phyloP scores from a whole-genome alignment of 2,329 filamentous ascomycete species.

The Colletotrichum costaricense region DNA sequence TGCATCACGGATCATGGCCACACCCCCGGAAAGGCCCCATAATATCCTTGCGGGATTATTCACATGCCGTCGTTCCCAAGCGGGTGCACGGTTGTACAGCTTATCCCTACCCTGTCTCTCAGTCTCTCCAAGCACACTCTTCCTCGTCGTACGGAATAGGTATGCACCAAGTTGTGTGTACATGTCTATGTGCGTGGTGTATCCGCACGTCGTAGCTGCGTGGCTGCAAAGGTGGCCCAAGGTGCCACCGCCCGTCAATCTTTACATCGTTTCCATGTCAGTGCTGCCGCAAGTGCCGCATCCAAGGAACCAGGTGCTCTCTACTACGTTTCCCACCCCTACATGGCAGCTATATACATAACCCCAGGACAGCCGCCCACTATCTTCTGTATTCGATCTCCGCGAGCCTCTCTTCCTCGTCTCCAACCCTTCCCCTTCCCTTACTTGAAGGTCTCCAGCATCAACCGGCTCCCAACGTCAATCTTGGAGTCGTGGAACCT shows the following conservation, averaged over 20 bases:
- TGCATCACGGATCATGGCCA: conserved; percentile 17
- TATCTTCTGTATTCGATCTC: not conserved
- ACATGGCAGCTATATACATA: conserved; percentile 25
- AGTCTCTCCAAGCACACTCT: not conserved
- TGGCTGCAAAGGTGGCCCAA: conserved; percentile 22
- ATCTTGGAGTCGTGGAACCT: conserved; percentile 20
- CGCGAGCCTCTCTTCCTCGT: conserved; percentile 25
- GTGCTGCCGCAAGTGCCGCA: conserved; percentile 33
- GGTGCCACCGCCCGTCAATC: conserved; percentile 26
- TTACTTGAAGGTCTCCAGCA: conserved; percentile 5
- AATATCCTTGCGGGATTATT: conserved; percentile 33
- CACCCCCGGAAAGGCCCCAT: conserved; percentile 8
- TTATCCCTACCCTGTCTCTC: conserved; percentile 26
- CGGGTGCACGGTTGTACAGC: conserved; percentile 35
- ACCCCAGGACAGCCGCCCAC: not conserved
- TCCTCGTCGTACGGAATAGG: conserved; percentile 8
- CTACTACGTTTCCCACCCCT: conserved; percentile 4
- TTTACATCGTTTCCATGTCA: conserved; percentile 30
- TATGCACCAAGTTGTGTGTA: conserved; percentile 7
- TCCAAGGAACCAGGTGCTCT: conserved; percentile 16
- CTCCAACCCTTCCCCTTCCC: conserved; percentile 11
- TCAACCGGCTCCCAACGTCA: conserved; percentile 23
- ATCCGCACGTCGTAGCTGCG: conserved; percentile 8
- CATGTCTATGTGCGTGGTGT: conserved; percentile 1
- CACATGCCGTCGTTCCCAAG: conserved; percentile 29